Evolutionary conservation across 2,329 filamentous ascomycete species (phyloP).

Genomic region (Mollisiaceae sp.): DNA sequence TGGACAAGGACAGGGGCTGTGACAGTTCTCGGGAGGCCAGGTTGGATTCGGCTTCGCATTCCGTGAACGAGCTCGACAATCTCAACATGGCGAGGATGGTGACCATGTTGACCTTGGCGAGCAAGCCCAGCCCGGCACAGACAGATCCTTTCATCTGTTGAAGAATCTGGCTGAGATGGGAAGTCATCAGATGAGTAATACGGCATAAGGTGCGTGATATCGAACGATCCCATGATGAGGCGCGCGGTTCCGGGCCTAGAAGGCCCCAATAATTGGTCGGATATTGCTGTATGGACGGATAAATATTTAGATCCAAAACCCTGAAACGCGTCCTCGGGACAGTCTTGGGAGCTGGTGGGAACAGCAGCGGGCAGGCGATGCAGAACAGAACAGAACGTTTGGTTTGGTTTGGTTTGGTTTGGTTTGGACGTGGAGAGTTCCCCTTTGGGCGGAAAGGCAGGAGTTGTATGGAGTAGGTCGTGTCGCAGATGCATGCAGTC

Average conservation of each 20-base stretch:
- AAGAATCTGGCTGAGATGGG: not conserved
- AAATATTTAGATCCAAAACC: not conserved
- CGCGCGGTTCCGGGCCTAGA: not conserved
- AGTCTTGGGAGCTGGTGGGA: not conserved
- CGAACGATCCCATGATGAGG: constrained; percentile 2
- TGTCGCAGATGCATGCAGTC: constrained; percentile 20
- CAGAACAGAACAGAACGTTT: constrained; percentile 3
- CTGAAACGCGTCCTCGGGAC: constrained; percentile 1
- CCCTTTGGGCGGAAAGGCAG: constrained; percentile 1
- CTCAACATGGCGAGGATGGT: not conserved
- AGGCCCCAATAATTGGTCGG: not conserved
- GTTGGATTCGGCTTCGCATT: constrained; percentile 6
- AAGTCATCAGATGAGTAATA: not conserved
- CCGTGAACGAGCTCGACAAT: constrained; percentile 1
- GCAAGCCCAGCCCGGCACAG: not conserved
- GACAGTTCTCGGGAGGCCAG: constrained; percentile 4
- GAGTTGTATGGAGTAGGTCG: constrained; percentile 11
- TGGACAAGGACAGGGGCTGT: not conserved
- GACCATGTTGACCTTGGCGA: not conserved
- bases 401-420: not conserved
- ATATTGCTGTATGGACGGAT: constrained; percentile 9
- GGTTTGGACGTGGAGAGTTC: not conserved
- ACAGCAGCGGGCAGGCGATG: not conserved
- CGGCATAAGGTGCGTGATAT: constrained; percentile 6
- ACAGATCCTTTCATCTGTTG: constrained; percentile 10